Conservation (phyloP, 108 stramenopile genomes). For the Aureococcus anophagefferens region DNA sequence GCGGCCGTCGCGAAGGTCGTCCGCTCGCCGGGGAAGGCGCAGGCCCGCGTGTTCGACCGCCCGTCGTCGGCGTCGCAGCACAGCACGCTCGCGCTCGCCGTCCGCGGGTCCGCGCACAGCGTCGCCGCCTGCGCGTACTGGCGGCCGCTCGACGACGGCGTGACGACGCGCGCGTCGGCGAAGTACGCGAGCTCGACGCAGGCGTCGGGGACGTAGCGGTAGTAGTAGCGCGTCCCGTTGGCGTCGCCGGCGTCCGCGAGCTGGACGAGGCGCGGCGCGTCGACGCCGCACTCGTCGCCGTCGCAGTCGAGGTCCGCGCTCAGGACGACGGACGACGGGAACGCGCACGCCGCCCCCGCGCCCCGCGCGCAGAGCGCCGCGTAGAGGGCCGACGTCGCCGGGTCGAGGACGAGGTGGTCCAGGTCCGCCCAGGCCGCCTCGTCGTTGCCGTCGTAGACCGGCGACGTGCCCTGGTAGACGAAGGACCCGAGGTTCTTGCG, state of each 20-base stretch:
- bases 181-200: conserved; percentile 51
- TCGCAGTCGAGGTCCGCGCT: too few species aligned
- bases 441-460: too few species aligned
- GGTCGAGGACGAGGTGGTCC: too few species aligned
- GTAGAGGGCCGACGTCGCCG: too few species aligned
- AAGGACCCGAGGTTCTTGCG: conserved; percentile 40
- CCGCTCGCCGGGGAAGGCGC: not conserved
- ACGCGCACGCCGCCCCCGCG: too few species aligned
- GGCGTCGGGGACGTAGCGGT: conserved; percentile 42
- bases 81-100: not conserved
- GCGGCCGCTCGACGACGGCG: too few species aligned
- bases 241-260: not conserved
- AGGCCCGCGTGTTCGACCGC: not conserved
- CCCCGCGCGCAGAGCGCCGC: too few species aligned
- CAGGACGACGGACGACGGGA: too few species aligned
- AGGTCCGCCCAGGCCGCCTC: too few species aligned
- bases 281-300: too few species aligned
- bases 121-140: conserved; percentile 18
- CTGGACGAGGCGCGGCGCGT: too few species aligned
- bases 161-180: conserved; percentile 27
- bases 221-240: too few species aligned
- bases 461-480: not conserved
- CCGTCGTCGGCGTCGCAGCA: conserved; percentile 3
- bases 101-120: conserved; percentile 32
- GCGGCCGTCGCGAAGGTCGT: not conserved